Percentiles rank a stretch among this genome's conserved stretches.
Conservation (phyloP, 2,329 filamentous ascomycete genomes). For the Ilyonectria mors-panacis region DNA sequence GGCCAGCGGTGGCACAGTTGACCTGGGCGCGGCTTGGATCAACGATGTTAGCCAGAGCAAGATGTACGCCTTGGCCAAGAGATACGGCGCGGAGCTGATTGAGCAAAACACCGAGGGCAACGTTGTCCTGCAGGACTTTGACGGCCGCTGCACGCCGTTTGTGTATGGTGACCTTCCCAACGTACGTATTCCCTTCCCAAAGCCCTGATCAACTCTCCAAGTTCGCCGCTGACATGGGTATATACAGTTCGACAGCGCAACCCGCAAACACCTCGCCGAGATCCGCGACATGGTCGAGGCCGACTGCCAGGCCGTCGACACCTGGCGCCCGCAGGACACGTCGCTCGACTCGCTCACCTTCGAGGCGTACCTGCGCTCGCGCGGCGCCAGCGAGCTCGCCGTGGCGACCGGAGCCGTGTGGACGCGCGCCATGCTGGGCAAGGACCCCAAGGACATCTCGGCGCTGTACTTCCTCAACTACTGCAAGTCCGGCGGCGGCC, state of each 20-base stretch:
- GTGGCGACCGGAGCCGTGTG: slow-evolving; percentile 56
- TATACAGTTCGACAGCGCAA: slow-evolving; percentile 28
- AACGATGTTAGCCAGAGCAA: slow-evolving; percentile 67
- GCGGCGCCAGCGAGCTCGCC: slow-evolving; percentile 34
- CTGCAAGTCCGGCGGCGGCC: slow-evolving; percentile 66
- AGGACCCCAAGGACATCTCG: slow-evolving; percentile 64
- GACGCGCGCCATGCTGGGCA: slow-evolving; percentile 65
- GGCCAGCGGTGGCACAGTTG: slow-evolving; percentile 55
- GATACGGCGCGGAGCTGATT: slow-evolving; percentile 58
- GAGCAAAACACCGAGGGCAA: slow-evolving; percentile 64
- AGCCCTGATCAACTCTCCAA: fast-evolving
- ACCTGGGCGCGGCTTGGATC: slow-evolving; percentile 72
- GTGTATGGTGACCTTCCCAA: slow-evolving; percentile 33
- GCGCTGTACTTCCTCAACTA: slow-evolving; percentile 71
- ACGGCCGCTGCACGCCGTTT: slow-evolving; percentile 47
- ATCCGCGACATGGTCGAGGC: slow-evolving; percentile 48
- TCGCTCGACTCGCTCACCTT: slow-evolving; percentile 48
- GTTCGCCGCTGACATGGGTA: neutral
- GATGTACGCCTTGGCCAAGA: slow-evolving; percentile 58
- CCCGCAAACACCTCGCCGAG: slow-evolving; percentile 31
- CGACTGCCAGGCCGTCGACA: slow-evolving; percentile 48
- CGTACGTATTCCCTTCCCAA: slow-evolving; percentile 24
- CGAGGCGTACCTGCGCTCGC: slow-evolving; percentile 48
- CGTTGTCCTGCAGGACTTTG: slow-evolving; percentile 57
- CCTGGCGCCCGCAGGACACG: slow-evolving; percentile 36